Evolutionary conservation across 169 alveolate genomes (phyloP).

Genomic region (Eimeria falciformis): DNA sequence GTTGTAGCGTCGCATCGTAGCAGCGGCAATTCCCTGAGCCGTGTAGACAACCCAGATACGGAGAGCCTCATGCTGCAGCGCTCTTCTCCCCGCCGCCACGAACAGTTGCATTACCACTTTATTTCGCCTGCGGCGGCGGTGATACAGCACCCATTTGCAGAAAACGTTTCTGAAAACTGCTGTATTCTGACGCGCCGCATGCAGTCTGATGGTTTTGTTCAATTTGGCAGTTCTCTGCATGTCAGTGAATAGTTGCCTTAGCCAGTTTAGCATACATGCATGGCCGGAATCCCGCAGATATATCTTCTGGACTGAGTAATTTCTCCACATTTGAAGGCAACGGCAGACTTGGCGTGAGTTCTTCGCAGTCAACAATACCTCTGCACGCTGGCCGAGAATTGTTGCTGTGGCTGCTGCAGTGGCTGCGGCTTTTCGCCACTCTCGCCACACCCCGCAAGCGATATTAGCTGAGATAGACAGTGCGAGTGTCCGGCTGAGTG

Average conservation of each 20-base stretch:
- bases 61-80: neutral
- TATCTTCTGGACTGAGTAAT: neutral
- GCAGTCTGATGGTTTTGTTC: neutral
- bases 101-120: neutral
- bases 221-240: neutral
- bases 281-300: neutral
- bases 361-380: neutral
- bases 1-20: neutral
- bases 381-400: neutral
- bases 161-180: neutral
- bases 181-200: neutral
- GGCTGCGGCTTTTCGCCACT: conserved; percentile 8
- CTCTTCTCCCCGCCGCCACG: neutral
- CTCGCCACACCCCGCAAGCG: conserved; percentile 24
- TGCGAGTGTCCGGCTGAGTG: neutral
- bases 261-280: neutral
- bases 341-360: neutral
- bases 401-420: neutral
- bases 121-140: conserved; percentile 41
- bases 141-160: conserved; percentile 8
- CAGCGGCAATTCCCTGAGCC: neutral
- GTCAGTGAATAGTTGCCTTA: neutral
- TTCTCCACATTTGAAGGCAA: conserved; percentile 1
- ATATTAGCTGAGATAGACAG: neutral
- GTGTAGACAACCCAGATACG: conserved; percentile 27